These are phyloP conservation scores for Starmerella powellii DNA, from an alignment of 805 yeast species.

Conservation along the genomic window DNA sequence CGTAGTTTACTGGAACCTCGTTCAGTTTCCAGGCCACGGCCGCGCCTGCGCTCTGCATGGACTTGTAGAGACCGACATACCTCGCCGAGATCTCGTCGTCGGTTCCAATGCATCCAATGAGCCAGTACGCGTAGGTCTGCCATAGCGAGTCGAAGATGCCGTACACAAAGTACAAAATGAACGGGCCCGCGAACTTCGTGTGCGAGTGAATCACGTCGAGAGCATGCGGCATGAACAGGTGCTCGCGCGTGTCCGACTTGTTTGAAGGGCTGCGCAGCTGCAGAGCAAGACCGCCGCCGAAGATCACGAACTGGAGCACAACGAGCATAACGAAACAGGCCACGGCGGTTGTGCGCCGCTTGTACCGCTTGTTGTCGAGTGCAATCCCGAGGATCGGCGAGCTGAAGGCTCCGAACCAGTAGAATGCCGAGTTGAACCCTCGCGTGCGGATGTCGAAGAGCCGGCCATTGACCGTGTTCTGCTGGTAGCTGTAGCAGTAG, in stretches of 20 bases:
- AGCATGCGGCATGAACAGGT: conserved; percentile 23
- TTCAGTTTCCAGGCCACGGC: conserved; percentile 51
- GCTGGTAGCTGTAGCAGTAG: conserved; percentile 58
- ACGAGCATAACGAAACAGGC: conserved; percentile 34
- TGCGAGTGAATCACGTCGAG: conserved; percentile 35
- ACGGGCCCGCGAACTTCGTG: conserved; percentile 44
- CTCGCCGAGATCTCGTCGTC: conserved; percentile 41
- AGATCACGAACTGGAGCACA: conserved; percentile 36
- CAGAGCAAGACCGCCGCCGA: conserved; percentile 50
- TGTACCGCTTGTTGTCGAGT: conserved; percentile 34
- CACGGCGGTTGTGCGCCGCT: conserved; percentile 38
- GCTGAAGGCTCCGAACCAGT: conserved; percentile 49
- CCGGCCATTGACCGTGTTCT: conserved; percentile 44
- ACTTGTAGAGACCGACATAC: conserved; percentile 48
- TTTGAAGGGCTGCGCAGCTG: conserved; percentile 25
- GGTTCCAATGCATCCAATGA: conserved; percentile 39
- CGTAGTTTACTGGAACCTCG: conserved; percentile 31
- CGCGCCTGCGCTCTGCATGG: conserved; percentile 52
- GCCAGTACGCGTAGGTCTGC: conserved; percentile 48
- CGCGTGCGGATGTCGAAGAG: conserved; percentile 48
- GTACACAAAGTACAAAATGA: conserved; percentile 51
- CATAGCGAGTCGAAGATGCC: conserved; percentile 49
- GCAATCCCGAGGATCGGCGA: conserved; percentile 39
- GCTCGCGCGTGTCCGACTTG: conserved; percentile 25
- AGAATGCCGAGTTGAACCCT: conserved; percentile 47